Evolutionary conservation across 2,329 filamentous ascomycete genomes (phyloP).

Genomic region (Hymenoscyphus repandus): DNA sequence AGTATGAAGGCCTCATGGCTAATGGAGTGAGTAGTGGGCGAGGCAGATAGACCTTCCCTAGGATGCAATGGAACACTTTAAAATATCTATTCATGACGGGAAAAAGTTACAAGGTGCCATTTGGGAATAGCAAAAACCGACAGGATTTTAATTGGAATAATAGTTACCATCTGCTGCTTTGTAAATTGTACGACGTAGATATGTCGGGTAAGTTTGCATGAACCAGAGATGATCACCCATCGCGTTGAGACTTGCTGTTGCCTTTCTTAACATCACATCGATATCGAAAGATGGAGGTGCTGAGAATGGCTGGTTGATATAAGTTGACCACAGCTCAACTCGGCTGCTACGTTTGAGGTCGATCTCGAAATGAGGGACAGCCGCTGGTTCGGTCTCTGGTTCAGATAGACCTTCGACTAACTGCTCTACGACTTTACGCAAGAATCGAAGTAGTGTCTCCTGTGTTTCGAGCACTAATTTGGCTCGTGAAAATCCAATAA

Average conservation of each 20-base stretch:
- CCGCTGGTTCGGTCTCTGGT: neutral
- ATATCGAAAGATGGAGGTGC: slow-evolving; percentile 7
- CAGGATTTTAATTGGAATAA: neutral
- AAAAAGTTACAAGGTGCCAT: no score
- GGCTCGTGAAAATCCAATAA: slow-evolving; percentile 7
- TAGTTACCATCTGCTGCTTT: neutral
- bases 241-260: neutral
- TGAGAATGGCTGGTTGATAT: slow-evolving; percentile 8
- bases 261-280: slow-evolving; percentile 1
- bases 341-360: neutral
- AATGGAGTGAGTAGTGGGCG: no score
- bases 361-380: neutral
- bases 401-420: slow-evolving; percentile 3
- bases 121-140: neutral
- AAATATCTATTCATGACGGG: no score
- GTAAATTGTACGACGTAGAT: slow-evolving; percentile 4
- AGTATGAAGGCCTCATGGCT: no score
- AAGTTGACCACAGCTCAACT: slow-evolving; percentile 6
- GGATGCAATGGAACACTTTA: no score
- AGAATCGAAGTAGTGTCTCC: neutral
- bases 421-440: slow-evolving; percentile 6
- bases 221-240: slow-evolving; percentile 10
- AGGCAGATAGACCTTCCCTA: no score
- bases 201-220: slow-evolving; percentile 9
- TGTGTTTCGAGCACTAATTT: slow-evolving; percentile 8